Evolutionary conservation across 345 rosid genomes (phyloP), one percentile per base, ranked within the genome.

Genomic region (Erodium maritimum): DNA sequence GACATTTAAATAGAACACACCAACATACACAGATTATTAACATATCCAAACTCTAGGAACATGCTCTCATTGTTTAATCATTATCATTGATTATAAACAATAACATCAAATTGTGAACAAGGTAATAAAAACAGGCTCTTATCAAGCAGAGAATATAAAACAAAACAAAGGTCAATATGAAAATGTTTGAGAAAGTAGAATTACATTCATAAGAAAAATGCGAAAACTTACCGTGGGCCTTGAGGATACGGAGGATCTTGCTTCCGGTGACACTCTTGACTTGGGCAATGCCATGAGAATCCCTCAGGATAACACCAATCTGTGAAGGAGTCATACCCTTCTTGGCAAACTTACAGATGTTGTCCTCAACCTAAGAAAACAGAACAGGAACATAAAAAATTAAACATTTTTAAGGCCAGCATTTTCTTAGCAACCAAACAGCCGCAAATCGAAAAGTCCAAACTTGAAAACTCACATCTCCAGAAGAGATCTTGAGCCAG

Each of bases 311-410:
- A 1, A 77, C 79, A 7, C 82, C 82, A 20, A 77, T 77, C 68
- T 77, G 82, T 11, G 79, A 77, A 13, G 82, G 82, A 10, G 76
- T 74, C 62, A 77, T 24, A 19, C 82, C 82, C 46, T 77, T 77
- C 74, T 77, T 77, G 9, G 82, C 82, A 65, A 77, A 74, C 70
- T 77, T 77, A 67, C 79, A 71, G 50, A 77, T 77, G 64, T 73
- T 74, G 9, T 77, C 82, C 56, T 77, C 82, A 7, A 77, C 79
- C 69, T 66, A 55, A 46, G 50, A 16, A 17, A 18, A 59, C 18
- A 21, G 10, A 65, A 19, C 0, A 19, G 17, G 54, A n/a, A n/a
- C n/a, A n/a, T n/a, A n/a, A n/a, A n/a, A n/a, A n/a, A n/a, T n/a
- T n/a, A n/a, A n/a, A n/a, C n/a, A n/a, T n/a, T n/a, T n/a, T 45